Evolutionary conservation across 768 basidiomycete species (phyloP), one percentile per base, ranked within the genome.

Genomic region (Amanita thiersii): DNA sequence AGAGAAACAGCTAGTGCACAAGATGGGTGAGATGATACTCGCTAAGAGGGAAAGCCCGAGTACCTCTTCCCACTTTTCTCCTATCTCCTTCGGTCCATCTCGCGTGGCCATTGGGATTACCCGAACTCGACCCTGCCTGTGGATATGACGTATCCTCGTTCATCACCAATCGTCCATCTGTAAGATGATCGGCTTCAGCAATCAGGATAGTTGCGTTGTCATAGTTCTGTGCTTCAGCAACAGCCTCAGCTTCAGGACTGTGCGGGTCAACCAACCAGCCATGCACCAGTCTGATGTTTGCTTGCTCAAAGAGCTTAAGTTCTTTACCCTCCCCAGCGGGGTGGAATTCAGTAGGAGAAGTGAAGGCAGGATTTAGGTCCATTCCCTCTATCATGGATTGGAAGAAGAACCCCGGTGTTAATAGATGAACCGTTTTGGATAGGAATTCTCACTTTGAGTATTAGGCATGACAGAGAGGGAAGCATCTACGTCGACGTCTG

Each of bases 361-460:
- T 84, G 57, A 96, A 96, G 0, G 79, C 59, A 1, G 91, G 88
- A 51, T 96, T 91, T 33, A 96, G 66, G 54, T 92, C 85, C 70
- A 96, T 85, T 9, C 92, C 92, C 70, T 77, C 84, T 88, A 29
- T 32, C n/a, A 45, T 34, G 34, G 9, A 32, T 20, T 5, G 33
- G 10, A 41, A 38, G 24, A 25, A 39, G 30, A 41, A n/a, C n/a
- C n/a, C n/a, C 33, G 31, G 31, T 5, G 40, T 15, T 21, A 39
- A 7, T 14, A 24, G 21, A n/a, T 5, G 17, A 15, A 37, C 20
- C 18, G 38, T 15, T n/a, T 39, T 24, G 18, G 38, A 34, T 23
- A 11, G 24, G 14, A 65, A 82, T 15, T 26, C 35, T 47, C 50
- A 89, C 86, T 81, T 47, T 81, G 83, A 5, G 84, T 88, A 40